Conservation (phyloP, 495 filamentous ascomycete species). For the Parathielavia appendiculata region DNA sequence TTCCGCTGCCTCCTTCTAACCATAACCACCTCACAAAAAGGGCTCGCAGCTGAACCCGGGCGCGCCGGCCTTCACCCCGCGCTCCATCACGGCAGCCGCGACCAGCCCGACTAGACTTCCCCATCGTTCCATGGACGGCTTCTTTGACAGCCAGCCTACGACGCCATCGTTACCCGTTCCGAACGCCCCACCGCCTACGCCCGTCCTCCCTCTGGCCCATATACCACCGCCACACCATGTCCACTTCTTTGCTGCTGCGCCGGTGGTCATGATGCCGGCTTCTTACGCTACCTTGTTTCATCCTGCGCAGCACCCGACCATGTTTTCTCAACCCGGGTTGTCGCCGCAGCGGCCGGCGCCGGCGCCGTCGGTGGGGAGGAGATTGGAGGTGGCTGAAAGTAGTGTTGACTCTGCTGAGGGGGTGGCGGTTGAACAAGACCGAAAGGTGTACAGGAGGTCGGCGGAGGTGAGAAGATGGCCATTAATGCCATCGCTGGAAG, state of each 20-base stretch:
- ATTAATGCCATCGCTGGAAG: background rate
- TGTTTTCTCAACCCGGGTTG: background rate
- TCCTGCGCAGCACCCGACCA: background rate
- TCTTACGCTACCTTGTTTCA: conserved; percentile 14
- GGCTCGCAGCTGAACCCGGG: conserved; percentile 49
- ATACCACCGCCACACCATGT: conserved; percentile 1
- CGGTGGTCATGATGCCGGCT: conserved; percentile 21
- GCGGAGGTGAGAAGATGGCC: background rate
- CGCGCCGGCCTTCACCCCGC: conserved; percentile 52
- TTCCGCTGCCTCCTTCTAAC: conserved; percentile 19
- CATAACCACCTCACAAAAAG: conserved; percentile 23
- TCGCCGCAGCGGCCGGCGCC: background rate
- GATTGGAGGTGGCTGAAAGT: background rate
- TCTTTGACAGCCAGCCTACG: conserved; percentile 1
- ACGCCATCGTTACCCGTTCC: conserved; percentile 4
- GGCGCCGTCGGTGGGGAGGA: background rate
- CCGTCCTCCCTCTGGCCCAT: background rate
- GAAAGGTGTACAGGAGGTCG: too few species aligned
- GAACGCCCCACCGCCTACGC: background rate
- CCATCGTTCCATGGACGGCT: conserved; percentile 2
- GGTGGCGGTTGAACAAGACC: background rate
- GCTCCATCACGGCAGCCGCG: conserved; percentile 17
- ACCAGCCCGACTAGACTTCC: conserved; percentile 14
- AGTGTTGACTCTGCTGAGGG: background rate
- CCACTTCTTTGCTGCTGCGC: conserved; percentile 13